These are phyloP conservation scores for Neurospora sp. DNA, from an alignment of 495 filamentous ascomycete genomes.

Conservation along the genomic window DNA sequence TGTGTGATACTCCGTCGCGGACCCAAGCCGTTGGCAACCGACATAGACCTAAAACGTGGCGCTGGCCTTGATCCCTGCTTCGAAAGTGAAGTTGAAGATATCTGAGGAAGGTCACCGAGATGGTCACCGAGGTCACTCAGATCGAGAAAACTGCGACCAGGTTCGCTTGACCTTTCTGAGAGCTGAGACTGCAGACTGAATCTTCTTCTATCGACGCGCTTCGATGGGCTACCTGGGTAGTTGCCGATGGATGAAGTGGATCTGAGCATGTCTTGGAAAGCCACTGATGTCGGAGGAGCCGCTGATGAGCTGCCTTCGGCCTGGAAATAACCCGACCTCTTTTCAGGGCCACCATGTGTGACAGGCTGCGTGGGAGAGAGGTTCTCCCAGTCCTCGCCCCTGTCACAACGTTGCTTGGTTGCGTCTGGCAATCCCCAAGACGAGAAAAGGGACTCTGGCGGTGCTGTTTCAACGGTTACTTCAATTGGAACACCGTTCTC, in stretches of 20 bases:
- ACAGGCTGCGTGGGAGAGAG: neutral
- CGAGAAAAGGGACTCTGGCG: conserved; percentile 19
- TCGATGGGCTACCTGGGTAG: conserved; percentile 6
- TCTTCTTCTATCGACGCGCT: conserved; percentile 4
- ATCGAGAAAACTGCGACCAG: neutral
- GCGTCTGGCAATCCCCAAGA: conserved; percentile 7
- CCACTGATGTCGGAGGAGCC: neutral
- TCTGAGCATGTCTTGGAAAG: conserved; percentile 8
- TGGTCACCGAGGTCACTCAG: neutral
- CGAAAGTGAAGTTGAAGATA: conserved; percentile 17
- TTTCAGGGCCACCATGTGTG: neutral
- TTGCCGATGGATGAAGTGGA: conserved; percentile 16
- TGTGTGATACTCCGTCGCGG: conserved; percentile 50
- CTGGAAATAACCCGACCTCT: neutral
- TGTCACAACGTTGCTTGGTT: conserved; percentile 3
- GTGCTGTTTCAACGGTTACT: conserved; percentile 2
- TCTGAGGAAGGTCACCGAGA: conserved; percentile 5
- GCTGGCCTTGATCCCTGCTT: conserved; percentile 16
- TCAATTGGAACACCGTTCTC: neutral
- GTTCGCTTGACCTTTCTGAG: conserved; percentile 1
- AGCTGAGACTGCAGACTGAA: conserved; percentile 15
- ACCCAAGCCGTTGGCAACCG: conserved; percentile 18
- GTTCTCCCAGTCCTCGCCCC: neutral
- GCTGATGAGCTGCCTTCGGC: neutral
- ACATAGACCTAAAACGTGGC: conserved; percentile 21